Evolutionary conservation across 1,284 basidiomycete species (phyloP).

Genomic region (Trichosporon faecale): DNA sequence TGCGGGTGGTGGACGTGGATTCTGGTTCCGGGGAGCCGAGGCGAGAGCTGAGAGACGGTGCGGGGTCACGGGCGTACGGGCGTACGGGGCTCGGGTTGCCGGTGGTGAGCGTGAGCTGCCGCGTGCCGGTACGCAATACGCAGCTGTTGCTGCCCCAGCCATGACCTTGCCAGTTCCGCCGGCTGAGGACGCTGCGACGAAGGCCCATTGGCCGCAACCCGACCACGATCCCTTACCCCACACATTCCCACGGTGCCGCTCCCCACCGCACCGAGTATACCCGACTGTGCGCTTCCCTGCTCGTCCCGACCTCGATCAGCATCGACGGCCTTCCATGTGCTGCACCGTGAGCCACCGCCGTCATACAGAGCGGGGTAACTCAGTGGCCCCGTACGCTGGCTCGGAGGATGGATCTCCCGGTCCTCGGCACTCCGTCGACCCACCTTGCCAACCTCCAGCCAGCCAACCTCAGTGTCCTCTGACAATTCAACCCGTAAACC

Average conservation of each 20-base stretch:
- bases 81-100: background rate
- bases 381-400: background rate
- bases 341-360: background rate
- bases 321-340: background rate
- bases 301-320: background rate
- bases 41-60: background rate
- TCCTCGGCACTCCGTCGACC: conserved; percentile 5
- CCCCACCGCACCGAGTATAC: conserved; percentile 10
- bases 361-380: background rate
- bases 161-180: background rate
- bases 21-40: background rate
- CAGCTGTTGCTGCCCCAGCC: background rate
- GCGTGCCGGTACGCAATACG: background rate
- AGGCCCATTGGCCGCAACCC: background rate
- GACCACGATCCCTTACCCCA: background rate
- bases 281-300: background rate
- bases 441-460: background rate
- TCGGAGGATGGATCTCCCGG: background rate
- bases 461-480: background rate
- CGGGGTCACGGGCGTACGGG: background rate
- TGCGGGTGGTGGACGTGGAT: background rate
- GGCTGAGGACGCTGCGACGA: background rate
- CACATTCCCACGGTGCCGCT: conserved; percentile 6
- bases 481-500: background rate
- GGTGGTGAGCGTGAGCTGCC: background rate